Evolutionary conservation across 805 yeast genomes (phyloP).

Genomic region (Sporopachydermia lactativora): DNA sequence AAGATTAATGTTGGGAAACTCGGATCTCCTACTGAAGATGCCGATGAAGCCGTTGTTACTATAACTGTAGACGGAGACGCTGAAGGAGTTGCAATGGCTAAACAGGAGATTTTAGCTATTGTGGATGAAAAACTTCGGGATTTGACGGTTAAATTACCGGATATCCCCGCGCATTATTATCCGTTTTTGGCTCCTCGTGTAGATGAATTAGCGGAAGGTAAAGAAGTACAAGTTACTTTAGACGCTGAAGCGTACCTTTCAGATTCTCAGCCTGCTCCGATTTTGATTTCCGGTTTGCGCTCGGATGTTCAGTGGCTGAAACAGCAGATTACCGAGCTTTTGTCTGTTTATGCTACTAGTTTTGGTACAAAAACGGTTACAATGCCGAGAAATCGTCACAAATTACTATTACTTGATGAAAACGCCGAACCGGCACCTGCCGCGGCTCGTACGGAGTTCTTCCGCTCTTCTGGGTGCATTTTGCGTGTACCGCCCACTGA

Average conservation of each 20-base stretch:
- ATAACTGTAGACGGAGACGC: constrained; percentile 71
- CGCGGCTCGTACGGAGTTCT: constrained; percentile 10
- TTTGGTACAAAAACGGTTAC: constrained; percentile 40
- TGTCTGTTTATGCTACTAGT: constrained; percentile 29
- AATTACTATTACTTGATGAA: constrained; percentile 31
- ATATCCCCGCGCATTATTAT: constrained; percentile 24
- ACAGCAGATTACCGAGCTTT: constrained; percentile 29
- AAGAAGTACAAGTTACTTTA: constrained; percentile 16
- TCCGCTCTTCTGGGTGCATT: constrained; percentile 30
- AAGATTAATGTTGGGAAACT: constrained; percentile 52
- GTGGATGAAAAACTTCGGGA: constrained; percentile 58
- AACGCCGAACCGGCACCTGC: constrained; percentile 24
- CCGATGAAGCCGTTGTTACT: constrained; percentile 35
- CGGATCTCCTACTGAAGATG: constrained; percentile 18
- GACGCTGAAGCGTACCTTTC: constrained; percentile 16
- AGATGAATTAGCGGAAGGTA: constrained; percentile 12
- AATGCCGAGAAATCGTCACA: constrained; percentile 58
- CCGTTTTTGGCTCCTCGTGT: constrained; percentile 30
- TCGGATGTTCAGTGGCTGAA: constrained; percentile 45
- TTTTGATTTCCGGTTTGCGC: constrained; percentile 59
- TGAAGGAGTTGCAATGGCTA: constrained; percentile 70
- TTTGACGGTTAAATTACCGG: constrained; percentile 33
- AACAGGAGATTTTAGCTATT: constrained; percentile 50
- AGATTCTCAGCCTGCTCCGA: constrained; percentile 21
- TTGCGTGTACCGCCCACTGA: constrained; percentile 38